A percentile compares a stretch with the other conserved stretches of the same genome.
Evolutionary conservation across 2,329 filamentous ascomycete species (phyloP).

Genomic region (Amphichorda felina): DNA sequence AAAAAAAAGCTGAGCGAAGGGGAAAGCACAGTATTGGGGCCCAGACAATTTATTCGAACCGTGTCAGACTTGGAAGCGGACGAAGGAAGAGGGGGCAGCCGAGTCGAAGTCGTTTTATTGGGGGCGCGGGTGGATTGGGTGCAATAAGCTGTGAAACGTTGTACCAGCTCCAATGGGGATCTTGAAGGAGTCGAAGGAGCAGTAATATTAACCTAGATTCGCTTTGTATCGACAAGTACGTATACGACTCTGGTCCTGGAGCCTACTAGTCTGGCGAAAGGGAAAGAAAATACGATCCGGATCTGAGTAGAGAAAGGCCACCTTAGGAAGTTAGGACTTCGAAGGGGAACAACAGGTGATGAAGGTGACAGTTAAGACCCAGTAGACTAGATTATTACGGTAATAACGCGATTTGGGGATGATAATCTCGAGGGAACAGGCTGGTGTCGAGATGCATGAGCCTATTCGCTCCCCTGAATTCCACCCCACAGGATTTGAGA

Average conservation of each 20-base stretch:
- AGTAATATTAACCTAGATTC: not conserved
- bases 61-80: too few relatives aligned
- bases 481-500: not conserved
- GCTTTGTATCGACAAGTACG: too few relatives aligned
- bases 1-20: too few relatives aligned
- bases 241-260: too few relatives aligned
- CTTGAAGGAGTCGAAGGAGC: not conserved
- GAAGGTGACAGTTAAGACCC: too few relatives aligned
- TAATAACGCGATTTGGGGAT: not conserved
- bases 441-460: not conserved
- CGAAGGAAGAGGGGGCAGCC: not conserved
- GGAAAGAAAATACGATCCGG: too few relatives aligned
- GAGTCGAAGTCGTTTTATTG: not conserved
- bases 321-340: too few relatives aligned
- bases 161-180: not conserved
- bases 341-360: too few relatives aligned
- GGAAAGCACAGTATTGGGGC: too few relatives aligned
- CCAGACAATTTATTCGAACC: not conserved
- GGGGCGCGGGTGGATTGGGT: not conserved
- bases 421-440: slow-evolving; percentile 1
- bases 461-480: slow-evolving; percentile 5
- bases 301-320: too few relatives aligned
- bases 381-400: not conserved
- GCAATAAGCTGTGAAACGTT: not conserved
- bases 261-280: too few relatives aligned